These are phyloP conservation scores for Cadophora luteo-olivacea DNA, from an alignment of 2,329 filamentous ascomycete genomes.

Conservation along the genomic window DNA sequence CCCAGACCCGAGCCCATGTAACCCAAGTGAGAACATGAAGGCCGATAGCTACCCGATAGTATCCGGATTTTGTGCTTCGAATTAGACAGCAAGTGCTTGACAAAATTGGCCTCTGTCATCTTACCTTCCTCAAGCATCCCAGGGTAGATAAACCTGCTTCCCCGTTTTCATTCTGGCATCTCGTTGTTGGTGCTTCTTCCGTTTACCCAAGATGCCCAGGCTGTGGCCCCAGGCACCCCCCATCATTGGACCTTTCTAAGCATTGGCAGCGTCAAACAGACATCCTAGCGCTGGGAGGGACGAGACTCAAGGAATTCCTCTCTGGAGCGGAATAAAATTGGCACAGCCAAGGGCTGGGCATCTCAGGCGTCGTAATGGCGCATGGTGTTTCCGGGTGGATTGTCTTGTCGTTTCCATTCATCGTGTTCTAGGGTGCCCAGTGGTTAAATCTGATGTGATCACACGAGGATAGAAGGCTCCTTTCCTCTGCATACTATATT, in stretches of 20 bases:
- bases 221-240: not conserved
- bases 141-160: constrained; percentile 6
- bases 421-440: not conserved
- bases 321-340: constrained; percentile 16
- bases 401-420: constrained; percentile 1
- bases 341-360: constrained; percentile 24
- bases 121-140: not conserved
- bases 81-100: constrained; percentile 2
- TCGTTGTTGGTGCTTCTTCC: not conserved
- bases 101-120: constrained; percentile 16
- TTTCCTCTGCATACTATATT: not conserved
- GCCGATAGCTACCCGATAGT: no score
- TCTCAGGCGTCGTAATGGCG: not conserved
- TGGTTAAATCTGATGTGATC: constrained; percentile 4
- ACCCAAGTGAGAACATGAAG: no score
- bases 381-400: constrained; percentile 5
- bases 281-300: not conserved
- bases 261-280: constrained; percentile 17
- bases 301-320: not conserved
- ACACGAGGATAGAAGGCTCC: constrained; percentile 1
- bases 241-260: not conserved
- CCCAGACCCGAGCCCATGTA: no score
- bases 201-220: not conserved
- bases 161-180: not conserved
- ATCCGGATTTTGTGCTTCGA: not conserved